Base-by-base conservation (phyloP, 495 filamentous ascomycete species). In the Lepraria neglecta region DNA sequence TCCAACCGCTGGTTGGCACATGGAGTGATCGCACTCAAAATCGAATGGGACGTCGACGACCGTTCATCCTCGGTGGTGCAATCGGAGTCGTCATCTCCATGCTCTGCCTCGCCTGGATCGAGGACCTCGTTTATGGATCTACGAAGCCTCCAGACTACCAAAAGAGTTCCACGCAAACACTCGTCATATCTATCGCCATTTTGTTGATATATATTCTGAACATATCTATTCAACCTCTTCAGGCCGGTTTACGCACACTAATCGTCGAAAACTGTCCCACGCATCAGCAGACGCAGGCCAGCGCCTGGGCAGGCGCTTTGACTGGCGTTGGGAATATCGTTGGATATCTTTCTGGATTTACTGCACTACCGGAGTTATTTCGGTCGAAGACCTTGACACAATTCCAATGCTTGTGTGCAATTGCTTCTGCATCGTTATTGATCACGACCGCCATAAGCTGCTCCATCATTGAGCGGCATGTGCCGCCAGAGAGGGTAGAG, bases 221-320 rank as follows among this genome's bases (percentile, higher is more conserved):
- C 71, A 96, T 97, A 72, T 84, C 91, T 10, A 95, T 97, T 70
- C 97, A 97, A 75, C 86, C 89, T 66, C 87, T 88, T 87, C 62
- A 70, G 82, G 80, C 45, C 50, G 56, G 56, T 38, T 35, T 46
- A 42, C 27, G 59, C 31, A 46, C 60, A 48, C 75, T 97, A 46
- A 88, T 97, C 62, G 91, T 97, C 56, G 92, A 97, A 72, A 96
- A 90, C 7, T 77, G 96, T 51, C 90, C 92, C 3, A n/a, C 58
- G 7, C 63, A 64, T 30, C 63, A 64, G 30, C 63, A 87, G 89
- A 66, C 80, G 85, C 50, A 90, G 89, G 68, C 92, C 95, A 71
- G 91, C 95, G 74, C 76, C 81, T 35, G 94, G 91, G 88, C 85
- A 55, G 90, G 87, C 63, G 80, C 91, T 64, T 96, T 96, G 91